Evolutionary conservation across 2,329 filamentous ascomycete genomes (phyloP), one percentile per base, ranked within the genome.

Genomic region (Botrytis hyacinthi): DNA sequence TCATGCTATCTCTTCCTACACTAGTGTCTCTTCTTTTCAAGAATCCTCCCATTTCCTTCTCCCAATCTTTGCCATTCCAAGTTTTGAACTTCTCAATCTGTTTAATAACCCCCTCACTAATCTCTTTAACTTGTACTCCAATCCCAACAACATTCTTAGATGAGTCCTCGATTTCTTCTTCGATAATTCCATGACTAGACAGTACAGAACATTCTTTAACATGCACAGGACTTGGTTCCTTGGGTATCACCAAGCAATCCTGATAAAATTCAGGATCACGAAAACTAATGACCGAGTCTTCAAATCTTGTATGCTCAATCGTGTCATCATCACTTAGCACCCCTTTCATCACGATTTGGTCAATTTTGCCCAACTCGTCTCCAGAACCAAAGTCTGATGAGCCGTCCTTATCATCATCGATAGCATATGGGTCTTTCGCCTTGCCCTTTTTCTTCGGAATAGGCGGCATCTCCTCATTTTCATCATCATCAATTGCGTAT

Each of bases 21-120:
- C 65, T 75, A 4, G 44, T 57, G 66, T 66, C 51, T 44, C 59
- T 67, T 57, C 61, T 37, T 57, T 61, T 42, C 51, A 69, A 46
- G 54, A 75, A 74, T 4, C 70, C 70, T 35, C 76, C 73, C 71
- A 77, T 75, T 46, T 81, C 78, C 57, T 74, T 77, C 4, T 78
- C 73, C 72, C 77, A 77, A 69, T 81, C 78, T 54, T 74, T 77
- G 0, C 79, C 79, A 71, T 75, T 76, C 79, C 79, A 81, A n/a
- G 78, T 81, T 40, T 72, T 76, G 44, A 74, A 77, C 35, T 78
- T 80, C 7, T 74, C 69, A n/a, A 71, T 70, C 76, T 62, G 74
- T 74, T 35, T 69, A 29, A 68, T 40, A 6, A 48, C 29, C n/a
- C 37, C 61, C n/a, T 62, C 57, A 14, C 67, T 20, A 44, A 69